Evolutionary conservation across 768 basidiomycete species (phyloP).

Genomic region (Mrakia blollopis): DNA sequence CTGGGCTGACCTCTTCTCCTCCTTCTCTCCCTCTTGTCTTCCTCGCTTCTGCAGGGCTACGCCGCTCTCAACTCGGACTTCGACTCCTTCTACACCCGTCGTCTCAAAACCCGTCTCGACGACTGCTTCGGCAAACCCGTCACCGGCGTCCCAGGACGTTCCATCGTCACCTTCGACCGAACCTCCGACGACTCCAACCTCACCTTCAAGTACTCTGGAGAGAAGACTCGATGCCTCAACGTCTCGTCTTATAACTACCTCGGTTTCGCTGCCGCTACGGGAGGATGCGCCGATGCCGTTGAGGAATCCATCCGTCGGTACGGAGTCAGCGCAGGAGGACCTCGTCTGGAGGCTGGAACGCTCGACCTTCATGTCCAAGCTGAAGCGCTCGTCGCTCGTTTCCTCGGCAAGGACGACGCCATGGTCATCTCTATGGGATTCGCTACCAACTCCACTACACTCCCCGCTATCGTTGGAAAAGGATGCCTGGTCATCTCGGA

Average conservation of each 20-base stretch:
- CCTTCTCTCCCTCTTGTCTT: background rate
- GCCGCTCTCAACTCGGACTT: constrained; percentile 96
- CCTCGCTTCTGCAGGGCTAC: constrained; percentile 62
- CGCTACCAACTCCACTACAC: constrained; percentile 57
- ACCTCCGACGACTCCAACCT: constrained; percentile 74
- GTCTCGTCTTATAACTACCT: constrained; percentile 99
- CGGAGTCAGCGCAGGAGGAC: constrained; percentile 69
- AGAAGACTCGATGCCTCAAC: constrained; percentile 78
- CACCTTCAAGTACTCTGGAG: constrained; percentile 70
- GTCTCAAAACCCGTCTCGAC: constrained; percentile 87
- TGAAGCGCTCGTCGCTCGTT: constrained; percentile 83
- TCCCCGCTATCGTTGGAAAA: constrained; percentile 83
- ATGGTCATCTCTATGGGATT: constrained; percentile 63
- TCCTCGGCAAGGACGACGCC: constrained; percentile 84
- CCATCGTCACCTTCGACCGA: constrained; percentile 79
- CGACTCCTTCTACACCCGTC: constrained; percentile 97
- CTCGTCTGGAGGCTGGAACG: constrained; percentile 78
- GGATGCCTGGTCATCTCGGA: constrained; percentile 95
- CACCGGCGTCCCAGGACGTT: constrained; percentile 92
- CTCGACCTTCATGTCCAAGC: constrained; percentile 72
- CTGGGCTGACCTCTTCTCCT: background rate
- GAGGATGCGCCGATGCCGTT: constrained; percentile 90
- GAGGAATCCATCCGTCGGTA: constrained; percentile 76
- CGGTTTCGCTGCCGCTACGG: constrained; percentile 89
- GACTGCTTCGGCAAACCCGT: constrained; percentile 91